Percentiles rank a stretch among this genome's conserved stretches.
Evolutionary conservation across 108 stramenopile species (phyloP).

Genomic region (Cyclotella kingstonii): DNA sequence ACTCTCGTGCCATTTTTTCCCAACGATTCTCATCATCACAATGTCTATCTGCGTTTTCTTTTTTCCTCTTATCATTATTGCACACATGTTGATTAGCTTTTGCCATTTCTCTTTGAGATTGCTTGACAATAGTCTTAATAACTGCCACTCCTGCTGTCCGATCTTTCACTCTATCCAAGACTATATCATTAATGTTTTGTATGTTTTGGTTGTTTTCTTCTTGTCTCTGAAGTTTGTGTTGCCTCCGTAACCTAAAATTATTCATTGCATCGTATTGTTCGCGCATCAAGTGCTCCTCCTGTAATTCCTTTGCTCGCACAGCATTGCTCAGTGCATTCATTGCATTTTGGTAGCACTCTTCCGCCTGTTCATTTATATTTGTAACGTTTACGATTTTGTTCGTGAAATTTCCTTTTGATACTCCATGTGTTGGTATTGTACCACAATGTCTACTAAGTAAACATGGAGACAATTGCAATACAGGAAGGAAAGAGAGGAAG

Average conservation of each 20-base stretch:
- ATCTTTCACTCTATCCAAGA: constrained; percentile 11
- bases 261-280: constrained; percentile 61
- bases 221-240: constrained; percentile 29
- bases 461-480: too few species aligned
- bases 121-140: constrained; percentile 65
- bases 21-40: constrained; percentile 20
- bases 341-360: constrained; percentile 46
- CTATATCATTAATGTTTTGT: neutral
- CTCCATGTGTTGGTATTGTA: too few species aligned
- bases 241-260: constrained; percentile 36
- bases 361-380: constrained; percentile 11
- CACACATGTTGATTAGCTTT: constrained; percentile 7
- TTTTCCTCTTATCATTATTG: neutral
- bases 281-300: constrained; percentile 34
- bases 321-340: constrained; percentile 45
- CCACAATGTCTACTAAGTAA: too few species aligned
- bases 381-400: too few species aligned
- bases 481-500: too few species aligned
- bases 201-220: neutral
- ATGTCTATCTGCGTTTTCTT: neutral
- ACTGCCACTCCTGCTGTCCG: constrained; percentile 58
- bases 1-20: constrained; percentile 28
- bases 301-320: constrained; percentile 19
- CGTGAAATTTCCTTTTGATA: too few species aligned
- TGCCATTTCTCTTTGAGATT: constrained; percentile 40